Conservation (phyloP, 805 yeast genomes). For the Hanseniaspora taiwanica region DNA sequence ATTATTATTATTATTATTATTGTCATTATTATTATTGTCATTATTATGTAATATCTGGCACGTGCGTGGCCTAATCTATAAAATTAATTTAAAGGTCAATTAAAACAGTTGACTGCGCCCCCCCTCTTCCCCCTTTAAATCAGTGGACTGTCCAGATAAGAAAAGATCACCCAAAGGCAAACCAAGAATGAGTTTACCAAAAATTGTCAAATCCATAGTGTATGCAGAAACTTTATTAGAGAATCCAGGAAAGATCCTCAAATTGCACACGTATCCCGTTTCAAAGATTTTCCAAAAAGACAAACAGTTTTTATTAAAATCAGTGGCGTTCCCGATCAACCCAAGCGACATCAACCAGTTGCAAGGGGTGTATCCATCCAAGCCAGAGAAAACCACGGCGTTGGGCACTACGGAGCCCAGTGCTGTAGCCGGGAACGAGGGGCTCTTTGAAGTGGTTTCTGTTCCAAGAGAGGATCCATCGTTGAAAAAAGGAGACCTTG, state of each 20-base stretch:
- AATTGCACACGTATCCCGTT: slow-evolving; percentile 20
- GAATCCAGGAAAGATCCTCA: slow-evolving; percentile 17
- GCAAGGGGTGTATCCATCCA: slow-evolving; percentile 76
- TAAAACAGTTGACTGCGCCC: too few species aligned
- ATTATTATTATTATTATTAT: too few species aligned
- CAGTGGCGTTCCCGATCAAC: slow-evolving; percentile 74
- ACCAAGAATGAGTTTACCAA: background rate
- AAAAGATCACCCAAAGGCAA: background rate
- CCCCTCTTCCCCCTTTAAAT: background rate
- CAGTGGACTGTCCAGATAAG: background rate
- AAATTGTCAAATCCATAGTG: slow-evolving; percentile 15
- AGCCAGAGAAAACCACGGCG: slow-evolving; percentile 40
- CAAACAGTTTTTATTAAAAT: slow-evolving; percentile 37
- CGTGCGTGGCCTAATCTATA: too few species aligned
- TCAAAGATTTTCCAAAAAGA: slow-evolving; percentile 9
- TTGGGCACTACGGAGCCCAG: slow-evolving; percentile 50
- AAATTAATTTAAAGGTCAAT: too few species aligned
- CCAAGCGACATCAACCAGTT: slow-evolving; percentile 82
- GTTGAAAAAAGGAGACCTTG: slow-evolving; percentile 71
- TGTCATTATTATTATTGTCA: too few species aligned
- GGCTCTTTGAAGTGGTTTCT: slow-evolving; percentile 72
- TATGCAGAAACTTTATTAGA: slow-evolving; percentile 20
- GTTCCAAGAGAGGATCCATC: slow-evolving; percentile 40
- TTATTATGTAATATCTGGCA: too few species aligned
- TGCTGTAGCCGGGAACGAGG: slow-evolving; percentile 92